phyloP scores from a whole-genome alignment of 768 basidiomycete genomes.

The Tulasnella sp. region DNA sequence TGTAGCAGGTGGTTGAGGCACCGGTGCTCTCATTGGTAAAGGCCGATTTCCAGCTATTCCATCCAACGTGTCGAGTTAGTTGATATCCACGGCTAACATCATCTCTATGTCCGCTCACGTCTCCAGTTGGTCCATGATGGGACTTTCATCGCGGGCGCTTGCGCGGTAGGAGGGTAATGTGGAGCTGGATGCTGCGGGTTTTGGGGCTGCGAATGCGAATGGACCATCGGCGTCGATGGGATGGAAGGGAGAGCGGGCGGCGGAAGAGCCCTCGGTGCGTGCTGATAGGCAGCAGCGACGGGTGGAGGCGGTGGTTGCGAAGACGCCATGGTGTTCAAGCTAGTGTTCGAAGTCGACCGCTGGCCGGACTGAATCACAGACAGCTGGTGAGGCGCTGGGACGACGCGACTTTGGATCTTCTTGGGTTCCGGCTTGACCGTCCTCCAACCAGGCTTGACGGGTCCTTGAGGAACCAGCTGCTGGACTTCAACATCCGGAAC shows the following conservation, averaged over 20 bases:
- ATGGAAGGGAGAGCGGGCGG: not conserved
- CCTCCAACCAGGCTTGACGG: slow-evolving; percentile 17
- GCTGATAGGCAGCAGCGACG: not conserved
- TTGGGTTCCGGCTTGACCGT: slow-evolving; percentile 9
- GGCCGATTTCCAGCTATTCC: slow-evolving; percentile 4
- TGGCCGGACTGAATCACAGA: not conserved
- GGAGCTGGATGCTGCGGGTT: not conserved
- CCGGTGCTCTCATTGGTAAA: not conserved
- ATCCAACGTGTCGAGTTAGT: not conserved
- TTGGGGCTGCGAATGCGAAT: not conserved
- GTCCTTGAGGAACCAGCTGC: not conserved
- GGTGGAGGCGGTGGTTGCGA: not conserved
- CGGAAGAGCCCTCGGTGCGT: not conserved
- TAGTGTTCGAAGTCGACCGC: not conserved
- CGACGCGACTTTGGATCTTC: slow-evolving; percentile 11
- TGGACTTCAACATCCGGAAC: not conserved
- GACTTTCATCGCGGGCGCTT: not conserved
- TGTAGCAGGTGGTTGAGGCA: not conserved
- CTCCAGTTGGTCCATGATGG: not conserved
- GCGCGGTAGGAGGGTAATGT: not conserved
- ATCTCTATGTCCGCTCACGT: not conserved
- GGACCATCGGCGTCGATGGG: not conserved
- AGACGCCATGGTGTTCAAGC: slow-evolving; percentile 1
- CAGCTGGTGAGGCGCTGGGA: not conserved
- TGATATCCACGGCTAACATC: not conserved